A percentile compares a stretch with the other conserved stretches of the same genome.
Conservation (phyloP, 2,329 filamentous ascomycete species). For the Leptoxyphium fumago region DNA sequence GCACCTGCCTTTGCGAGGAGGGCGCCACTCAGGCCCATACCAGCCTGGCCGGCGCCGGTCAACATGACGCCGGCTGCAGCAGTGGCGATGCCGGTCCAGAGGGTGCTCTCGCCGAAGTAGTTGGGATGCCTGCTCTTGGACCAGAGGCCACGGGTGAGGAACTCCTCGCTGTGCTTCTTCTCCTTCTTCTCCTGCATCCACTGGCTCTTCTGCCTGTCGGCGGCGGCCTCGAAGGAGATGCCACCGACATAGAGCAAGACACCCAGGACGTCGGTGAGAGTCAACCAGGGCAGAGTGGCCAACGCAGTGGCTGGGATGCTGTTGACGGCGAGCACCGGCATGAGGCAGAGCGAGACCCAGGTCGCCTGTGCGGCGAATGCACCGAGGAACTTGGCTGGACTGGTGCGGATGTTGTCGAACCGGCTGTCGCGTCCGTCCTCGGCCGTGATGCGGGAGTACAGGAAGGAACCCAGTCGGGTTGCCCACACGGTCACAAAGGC, state of each 20-base stretch:
- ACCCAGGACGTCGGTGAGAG: constrained; percentile 41
- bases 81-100: constrained; percentile 55
- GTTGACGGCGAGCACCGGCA: constrained; percentile 51
- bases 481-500: constrained; percentile 48
- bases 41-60: constrained; percentile 38
- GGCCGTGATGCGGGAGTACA: constrained; percentile 46
- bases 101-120: constrained; percentile 56
- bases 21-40: constrained; percentile 39
- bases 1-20: constrained; percentile 29
- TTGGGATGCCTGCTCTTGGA: constrained; percentile 48
- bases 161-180: constrained; percentile 53
- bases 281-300: constrained; percentile 34
- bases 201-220: constrained; percentile 48
- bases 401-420: constrained; percentile 40
- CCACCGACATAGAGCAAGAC: constrained; percentile 44
- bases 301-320: constrained; percentile 41
- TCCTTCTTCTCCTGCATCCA: constrained; percentile 48
- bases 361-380: constrained; percentile 48
- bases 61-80: constrained; percentile 42
- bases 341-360: constrained; percentile 53
- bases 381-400: constrained; percentile 37
- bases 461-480: constrained; percentile 45
- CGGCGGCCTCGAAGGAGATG: constrained; percentile 44
- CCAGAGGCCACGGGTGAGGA: constrained; percentile 50
- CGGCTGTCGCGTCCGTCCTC: constrained; percentile 44